Percentiles rank a stretch among this genome's conserved stretches.
These are phyloP conservation scores for Sutorius australiensis DNA, from an alignment of 768 basidiomycete genomes.

Conservation along the genomic window DNA sequence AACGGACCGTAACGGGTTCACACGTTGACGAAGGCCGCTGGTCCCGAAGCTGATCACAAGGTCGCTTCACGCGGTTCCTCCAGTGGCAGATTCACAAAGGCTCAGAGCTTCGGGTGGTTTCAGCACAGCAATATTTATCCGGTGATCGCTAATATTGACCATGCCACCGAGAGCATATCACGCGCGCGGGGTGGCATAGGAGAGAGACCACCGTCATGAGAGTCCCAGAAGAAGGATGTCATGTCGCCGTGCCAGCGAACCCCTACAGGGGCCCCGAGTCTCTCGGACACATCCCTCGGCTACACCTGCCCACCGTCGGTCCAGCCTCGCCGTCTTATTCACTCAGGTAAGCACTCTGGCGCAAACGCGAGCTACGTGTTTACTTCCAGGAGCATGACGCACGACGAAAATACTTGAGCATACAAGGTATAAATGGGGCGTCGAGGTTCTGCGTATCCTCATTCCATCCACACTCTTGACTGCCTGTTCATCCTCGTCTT, in stretches of 20 bases:
- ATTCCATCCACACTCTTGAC: background rate
- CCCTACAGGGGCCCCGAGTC: no score
- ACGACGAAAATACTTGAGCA: background rate
- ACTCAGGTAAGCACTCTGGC: constrained; percentile 5
- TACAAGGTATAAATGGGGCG: constrained; percentile 14
- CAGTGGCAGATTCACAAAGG: no score
- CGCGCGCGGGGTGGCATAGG: background rate
- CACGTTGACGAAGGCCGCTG: no score
- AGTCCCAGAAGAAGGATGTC: background rate
- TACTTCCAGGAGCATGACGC: background rate
- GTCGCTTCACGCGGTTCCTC: background rate
- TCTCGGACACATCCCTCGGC: background rate
- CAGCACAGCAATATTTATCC: background rate
- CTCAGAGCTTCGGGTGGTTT: background rate
- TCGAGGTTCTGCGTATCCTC: background rate
- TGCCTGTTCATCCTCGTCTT: background rate
- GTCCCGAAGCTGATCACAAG: background rate
- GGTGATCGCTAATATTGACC: background rate
- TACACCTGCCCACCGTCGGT: background rate
- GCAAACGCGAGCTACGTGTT: background rate
- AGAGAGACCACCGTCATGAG: constrained; percentile 3
- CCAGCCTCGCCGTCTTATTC: background rate
- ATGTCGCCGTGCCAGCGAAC: background rate
- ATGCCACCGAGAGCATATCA: background rate
- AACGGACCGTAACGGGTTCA: background rate